phyloP scores from a whole-genome alignment of 2,329 filamentous ascomycete species.

The Ceratocystis destructans region DNA sequence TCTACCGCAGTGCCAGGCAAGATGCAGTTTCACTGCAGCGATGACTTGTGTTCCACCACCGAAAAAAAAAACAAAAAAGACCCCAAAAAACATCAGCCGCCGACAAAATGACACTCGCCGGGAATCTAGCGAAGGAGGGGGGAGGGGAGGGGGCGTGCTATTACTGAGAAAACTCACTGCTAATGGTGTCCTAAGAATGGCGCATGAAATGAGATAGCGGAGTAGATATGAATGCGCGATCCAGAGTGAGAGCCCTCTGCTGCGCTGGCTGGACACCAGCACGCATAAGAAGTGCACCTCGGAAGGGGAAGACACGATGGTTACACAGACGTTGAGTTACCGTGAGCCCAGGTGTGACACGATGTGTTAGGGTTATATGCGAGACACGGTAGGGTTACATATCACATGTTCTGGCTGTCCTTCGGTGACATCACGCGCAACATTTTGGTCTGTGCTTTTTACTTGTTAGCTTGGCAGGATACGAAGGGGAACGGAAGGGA shows the following conservation, averaged over 20 bases:
- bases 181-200: not conserved
- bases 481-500: no score
- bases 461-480: no score
- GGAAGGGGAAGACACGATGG: not conserved
- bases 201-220: not conserved
- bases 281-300: no score
- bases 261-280: no score
- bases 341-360: not conserved
- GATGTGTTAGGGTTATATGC: not conserved
- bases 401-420: no score
- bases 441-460: not conserved
- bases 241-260: no score
- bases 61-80: no score
- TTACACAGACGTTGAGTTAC: not conserved
- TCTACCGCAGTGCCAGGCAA: not conserved
- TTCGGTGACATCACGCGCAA: not conserved
- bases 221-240: no score
- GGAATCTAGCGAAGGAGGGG: not conserved
- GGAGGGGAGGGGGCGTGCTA: not conserved
- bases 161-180: not conserved
- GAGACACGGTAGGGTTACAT: not conserved
- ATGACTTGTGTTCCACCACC: not conserved
- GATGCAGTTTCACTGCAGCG: not conserved
- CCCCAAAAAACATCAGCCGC: no score
- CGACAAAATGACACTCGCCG: not conserved